These are phyloP conservation scores for Colletotrichum somersetense DNA, from an alignment of 2,329 filamentous ascomycete genomes.

Conservation along the genomic window DNA sequence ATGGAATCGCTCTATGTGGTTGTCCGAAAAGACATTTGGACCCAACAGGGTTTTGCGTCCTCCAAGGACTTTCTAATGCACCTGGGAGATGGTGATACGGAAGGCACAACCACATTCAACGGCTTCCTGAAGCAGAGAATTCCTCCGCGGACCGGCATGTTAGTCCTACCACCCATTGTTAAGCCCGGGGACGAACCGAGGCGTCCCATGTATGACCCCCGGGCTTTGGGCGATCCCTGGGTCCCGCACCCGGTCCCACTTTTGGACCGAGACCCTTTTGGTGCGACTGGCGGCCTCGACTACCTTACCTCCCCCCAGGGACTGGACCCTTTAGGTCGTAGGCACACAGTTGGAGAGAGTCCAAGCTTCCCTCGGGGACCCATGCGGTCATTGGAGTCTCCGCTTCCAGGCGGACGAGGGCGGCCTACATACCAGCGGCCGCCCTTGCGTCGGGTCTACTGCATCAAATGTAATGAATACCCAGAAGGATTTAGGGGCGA, in stretches of 20 bases:
- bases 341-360: constrained; percentile 63
- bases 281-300: constrained; percentile 46
- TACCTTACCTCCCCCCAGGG: constrained; percentile 50
- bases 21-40: constrained; percentile 63
- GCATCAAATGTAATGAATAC: constrained; percentile 82
- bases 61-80: constrained; percentile 64
- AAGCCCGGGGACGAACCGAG: constrained; percentile 51
- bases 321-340: constrained; percentile 51
- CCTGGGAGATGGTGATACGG: constrained; percentile 59
- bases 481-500: constrained; percentile 91
- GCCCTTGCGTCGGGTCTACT: constrained; percentile 79
- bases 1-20: constrained; percentile 59
- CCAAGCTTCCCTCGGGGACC: constrained; percentile 56
- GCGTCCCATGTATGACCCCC: constrained; percentile 55
- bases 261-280: constrained; percentile 48
- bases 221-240: constrained; percentile 56
- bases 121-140: constrained; percentile 37
- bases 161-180: constrained; percentile 51
- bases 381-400: constrained; percentile 57
- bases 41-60: constrained; percentile 58
- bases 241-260: constrained; percentile 44
- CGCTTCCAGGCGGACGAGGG: constrained; percentile 55
- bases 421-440: constrained; percentile 64
- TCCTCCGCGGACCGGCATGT: constrained; percentile 44
- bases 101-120: constrained; percentile 47